Conservation (phyloP, 257 asterid species). For the Echites panduratus region DNA sequence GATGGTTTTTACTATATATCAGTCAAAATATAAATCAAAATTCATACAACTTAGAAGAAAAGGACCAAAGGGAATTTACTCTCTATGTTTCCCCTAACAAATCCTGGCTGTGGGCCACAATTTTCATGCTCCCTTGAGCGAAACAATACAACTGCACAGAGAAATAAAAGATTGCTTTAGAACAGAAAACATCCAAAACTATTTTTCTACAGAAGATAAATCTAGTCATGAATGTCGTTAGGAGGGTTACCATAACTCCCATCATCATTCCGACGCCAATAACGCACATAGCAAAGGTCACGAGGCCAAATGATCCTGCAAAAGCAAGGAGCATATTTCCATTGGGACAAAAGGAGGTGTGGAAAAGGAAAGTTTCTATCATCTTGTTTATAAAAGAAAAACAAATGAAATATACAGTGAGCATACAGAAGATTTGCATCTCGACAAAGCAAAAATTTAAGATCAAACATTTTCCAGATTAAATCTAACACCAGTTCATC, state of each 20-base stretch:
- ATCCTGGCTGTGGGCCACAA: slow-evolving; percentile 92
- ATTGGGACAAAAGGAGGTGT: not conserved
- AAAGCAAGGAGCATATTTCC: slow-evolving; percentile 15
- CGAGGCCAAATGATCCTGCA: slow-evolving; percentile 95
- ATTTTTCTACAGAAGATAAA: not conserved
- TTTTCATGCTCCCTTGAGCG: slow-evolving; percentile 91
- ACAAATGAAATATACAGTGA: not conserved
- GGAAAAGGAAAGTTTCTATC: not conserved
- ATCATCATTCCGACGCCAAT: slow-evolving; percentile 98
- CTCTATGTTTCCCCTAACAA: slow-evolving; percentile 86
- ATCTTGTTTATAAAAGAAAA: slow-evolving; percentile 1
- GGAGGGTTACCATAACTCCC: slow-evolving; percentile 82
- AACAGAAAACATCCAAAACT: slow-evolving; percentile 4
- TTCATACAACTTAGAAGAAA: not conserved
- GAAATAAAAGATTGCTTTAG: not conserved
- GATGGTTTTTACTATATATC: not conserved
- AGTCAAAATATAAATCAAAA: not conserved
- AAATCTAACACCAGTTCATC: not conserved
- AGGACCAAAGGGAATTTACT: slow-evolving; percentile 47
- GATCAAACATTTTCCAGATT: not conserved
- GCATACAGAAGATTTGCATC: not conserved
- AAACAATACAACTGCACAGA: slow-evolving; percentile 77
- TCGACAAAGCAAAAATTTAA: not conserved
- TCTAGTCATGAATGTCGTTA: not conserved
- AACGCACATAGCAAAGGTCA: slow-evolving; percentile 94